Evolutionary conservation across 2,329 filamentous ascomycete genomes (phyloP).

Genomic region (Shiraia sp.): DNA sequence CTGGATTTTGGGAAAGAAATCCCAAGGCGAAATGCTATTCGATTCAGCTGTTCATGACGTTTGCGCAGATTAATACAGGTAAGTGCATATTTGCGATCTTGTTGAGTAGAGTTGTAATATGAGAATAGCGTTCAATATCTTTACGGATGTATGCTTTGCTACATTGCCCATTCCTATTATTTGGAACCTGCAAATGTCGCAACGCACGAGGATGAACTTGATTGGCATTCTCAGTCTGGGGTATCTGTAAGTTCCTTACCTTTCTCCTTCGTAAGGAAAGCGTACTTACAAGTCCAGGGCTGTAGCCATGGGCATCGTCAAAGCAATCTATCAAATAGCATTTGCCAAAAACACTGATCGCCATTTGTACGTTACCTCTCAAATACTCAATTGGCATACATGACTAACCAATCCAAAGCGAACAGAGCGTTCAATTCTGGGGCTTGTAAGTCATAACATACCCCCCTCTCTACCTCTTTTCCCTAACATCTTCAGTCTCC

Average conservation of each 20-base stretch:
- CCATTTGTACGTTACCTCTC: background rate
- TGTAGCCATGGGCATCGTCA: conserved; percentile 1
- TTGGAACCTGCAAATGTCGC: background rate
- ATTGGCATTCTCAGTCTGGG: conserved; percentile 1
- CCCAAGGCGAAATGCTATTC: background rate
- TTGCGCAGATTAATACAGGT: background rate
- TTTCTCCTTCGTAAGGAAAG: no score
- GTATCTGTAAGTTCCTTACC: background rate
- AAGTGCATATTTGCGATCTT: background rate
- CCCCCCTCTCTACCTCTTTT: no score
- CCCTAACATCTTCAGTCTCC: no score
- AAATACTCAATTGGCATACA: background rate
- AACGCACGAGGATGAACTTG: background rate
- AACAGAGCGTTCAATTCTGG: conserved; percentile 1
- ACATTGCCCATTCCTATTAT: conserved; percentile 2
- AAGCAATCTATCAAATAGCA: background rate
- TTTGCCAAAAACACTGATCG: background rate
- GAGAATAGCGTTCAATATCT: background rate
- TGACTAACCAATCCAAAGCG: background rate
- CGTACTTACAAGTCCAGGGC: background rate
- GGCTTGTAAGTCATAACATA: no score
- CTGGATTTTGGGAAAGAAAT: background rate
- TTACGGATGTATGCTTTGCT: conserved; percentile 1
- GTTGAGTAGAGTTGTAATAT: background rate
- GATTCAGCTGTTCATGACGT: background rate